Percentiles rank a stretch among this genome's conserved stretches.
These are phyloP conservation scores for Blakeslea trispora DNA, from an alignment of 371 early-diverging fungal genomes.

Conservation along the genomic window DNA sequence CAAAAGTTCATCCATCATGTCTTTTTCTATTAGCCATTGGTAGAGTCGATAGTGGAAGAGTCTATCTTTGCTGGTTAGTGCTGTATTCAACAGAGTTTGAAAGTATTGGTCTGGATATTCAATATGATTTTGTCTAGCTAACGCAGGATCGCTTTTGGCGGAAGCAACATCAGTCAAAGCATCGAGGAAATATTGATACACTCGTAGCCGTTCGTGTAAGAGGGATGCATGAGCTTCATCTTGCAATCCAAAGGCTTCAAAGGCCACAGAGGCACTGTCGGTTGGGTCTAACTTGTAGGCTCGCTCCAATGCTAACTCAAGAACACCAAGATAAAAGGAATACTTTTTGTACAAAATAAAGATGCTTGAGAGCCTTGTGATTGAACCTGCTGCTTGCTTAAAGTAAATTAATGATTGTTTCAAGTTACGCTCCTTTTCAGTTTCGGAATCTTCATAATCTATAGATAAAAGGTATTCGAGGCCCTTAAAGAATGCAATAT, in stretches of 20 bases:
- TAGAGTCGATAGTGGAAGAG: slow-evolving; percentile 74
- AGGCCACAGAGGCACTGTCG: slow-evolving; percentile 52
- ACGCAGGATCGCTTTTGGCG: slow-evolving; percentile 11
- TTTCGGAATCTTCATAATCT: slow-evolving; percentile 38
- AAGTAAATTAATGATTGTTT: slow-evolving; percentile 64
- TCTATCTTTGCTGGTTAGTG: slow-evolving; percentile 53
- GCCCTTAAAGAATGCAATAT: slow-evolving; percentile 76
- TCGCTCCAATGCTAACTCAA: slow-evolving; percentile 70
- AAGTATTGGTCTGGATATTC: neutral
- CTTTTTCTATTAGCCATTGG: slow-evolving; percentile 62
- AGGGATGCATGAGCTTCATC: neutral
- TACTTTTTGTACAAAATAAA: slow-evolving; percentile 54
- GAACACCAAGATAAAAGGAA: slow-evolving; percentile 59
- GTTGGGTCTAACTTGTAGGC: slow-evolving; percentile 69
- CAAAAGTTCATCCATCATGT: slow-evolving; percentile 33
- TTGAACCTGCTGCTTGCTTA: slow-evolving; percentile 38
- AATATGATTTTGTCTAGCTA: slow-evolving; percentile 3
- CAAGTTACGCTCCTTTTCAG: slow-evolving; percentile 52
- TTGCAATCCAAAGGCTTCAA: slow-evolving; percentile 22
- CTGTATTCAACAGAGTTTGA: slow-evolving; percentile 37
- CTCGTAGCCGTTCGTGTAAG: neutral
- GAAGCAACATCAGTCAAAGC: slow-evolving; percentile 37
- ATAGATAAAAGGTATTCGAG: slow-evolving; percentile 61
- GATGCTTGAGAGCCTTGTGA: slow-evolving; percentile 59
- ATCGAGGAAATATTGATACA: slow-evolving; percentile 8